Conservation (phyloP, 805 yeast genomes). For the Ogataea zsoltii region DNA sequence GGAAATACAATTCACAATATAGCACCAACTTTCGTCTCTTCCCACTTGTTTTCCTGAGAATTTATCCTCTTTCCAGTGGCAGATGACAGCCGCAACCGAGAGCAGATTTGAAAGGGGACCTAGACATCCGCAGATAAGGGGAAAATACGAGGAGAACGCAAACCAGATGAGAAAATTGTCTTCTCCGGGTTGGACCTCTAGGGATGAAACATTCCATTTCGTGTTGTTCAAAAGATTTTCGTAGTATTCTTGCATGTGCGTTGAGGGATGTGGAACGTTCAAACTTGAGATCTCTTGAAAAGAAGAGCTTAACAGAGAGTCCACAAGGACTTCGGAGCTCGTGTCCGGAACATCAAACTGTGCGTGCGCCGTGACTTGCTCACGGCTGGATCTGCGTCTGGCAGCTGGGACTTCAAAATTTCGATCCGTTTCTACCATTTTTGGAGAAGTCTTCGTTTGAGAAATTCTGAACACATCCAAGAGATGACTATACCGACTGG, state of each 20-base stretch:
- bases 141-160: constrained; percentile 64
- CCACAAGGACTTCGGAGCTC: background rate
- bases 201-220: constrained; percentile 32
- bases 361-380: too few relatives aligned
- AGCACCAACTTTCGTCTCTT: constrained; percentile 45
- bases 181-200: constrained; percentile 37
- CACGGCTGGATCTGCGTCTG: background rate
- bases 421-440: too few relatives aligned
- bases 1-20: constrained; percentile 61
- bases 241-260: constrained; percentile 25
- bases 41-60: constrained; percentile 11
- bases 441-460: too few relatives aligned
- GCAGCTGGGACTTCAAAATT: too few relatives aligned
- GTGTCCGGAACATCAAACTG: too few relatives aligned
- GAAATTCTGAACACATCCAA: too few relatives aligned
- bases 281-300: background rate
- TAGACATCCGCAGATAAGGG: constrained; percentile 72
- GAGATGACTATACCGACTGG: too few relatives aligned
- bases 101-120: constrained; percentile 80
- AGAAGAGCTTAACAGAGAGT: constrained; percentile 5
- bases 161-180: constrained; percentile 52
- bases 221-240: constrained; percentile 28
- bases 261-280: constrained; percentile 2
- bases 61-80: constrained; percentile 55
- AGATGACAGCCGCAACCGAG: constrained; percentile 69